Base-by-base conservation (phyloP, 495 filamentous ascomycete genomes). In the Aspergillus affinis region DNA sequence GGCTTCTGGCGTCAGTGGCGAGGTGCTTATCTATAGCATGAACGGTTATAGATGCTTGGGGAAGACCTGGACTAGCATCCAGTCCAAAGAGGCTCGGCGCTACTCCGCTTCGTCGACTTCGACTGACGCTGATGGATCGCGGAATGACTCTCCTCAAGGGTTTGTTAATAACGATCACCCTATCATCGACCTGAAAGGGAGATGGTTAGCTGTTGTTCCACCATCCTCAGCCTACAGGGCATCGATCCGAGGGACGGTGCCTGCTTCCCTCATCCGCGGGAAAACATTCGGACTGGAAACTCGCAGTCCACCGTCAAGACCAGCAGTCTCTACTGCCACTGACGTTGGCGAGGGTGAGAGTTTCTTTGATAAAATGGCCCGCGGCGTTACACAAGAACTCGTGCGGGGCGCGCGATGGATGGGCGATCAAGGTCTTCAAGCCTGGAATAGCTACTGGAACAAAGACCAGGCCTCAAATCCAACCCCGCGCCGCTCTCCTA, bases 361-460 rank as follows among this genome's bases (percentile, higher is more conserved):
- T 46, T 78, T 97, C 46, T 78, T 97, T 60, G 91, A 93, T 70
- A 90, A 91, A 61, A 79, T 97, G 47, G 88, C 92, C 63, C 82
- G 93, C 64, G 91, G 93, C 67, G 90, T 92, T 2, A 89, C 94
- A 0, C 93, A 97, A 68, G 92, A 94, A 66, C 75, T 96, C n/a
- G 88, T 98, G 54, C 88, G 88, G 64, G 89, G 90, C 23, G 91
- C 91, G 19, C 88, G 86, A 61, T 96, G 90, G 88, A 86, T 94
- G 69, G 89, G 89, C 7, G 91, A 90, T 64, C 90, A 95, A 62
- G 89, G 92, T 6, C 81, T 88, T 61, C 91, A 95, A 64, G 88
- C 88, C 0, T 95, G 91, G 85, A 92, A 91, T 63, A 90, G 81
- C 64, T 97, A 98, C 72, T 94, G 90, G 89, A 90, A 88, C 57